Percentiles rank a stretch among this genome's conserved stretches.
Evolutionary conservation across 495 filamentous ascomycete genomes (phyloP).

Genomic region (Margaritispora aquatica): DNA sequence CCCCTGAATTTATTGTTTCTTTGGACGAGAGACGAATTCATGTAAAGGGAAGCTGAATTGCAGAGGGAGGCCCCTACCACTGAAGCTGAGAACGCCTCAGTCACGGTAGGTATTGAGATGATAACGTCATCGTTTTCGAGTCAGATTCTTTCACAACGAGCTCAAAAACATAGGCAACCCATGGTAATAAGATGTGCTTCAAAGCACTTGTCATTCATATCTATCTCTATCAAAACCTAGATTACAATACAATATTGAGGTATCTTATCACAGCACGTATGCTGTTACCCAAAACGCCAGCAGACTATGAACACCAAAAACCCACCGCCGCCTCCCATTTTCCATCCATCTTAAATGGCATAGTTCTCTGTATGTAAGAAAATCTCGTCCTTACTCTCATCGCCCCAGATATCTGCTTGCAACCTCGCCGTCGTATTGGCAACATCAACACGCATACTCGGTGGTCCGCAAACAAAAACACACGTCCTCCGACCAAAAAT

Average conservation of each 20-base stretch:
- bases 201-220: background rate
- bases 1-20: too few species aligned
- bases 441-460: slow-evolving; percentile 80
- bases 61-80: too few species aligned
- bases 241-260: background rate
- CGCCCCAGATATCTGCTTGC: slow-evolving; percentile 75
- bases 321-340: background rate
- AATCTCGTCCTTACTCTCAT: slow-evolving; percentile 76
- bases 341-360: slow-evolving; percentile 49
- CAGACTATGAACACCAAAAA: background rate
- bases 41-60: too few species aligned
- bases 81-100: too few species aligned
- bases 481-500: slow-evolving; percentile 79
- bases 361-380: slow-evolving; percentile 96
- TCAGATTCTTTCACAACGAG: too few species aligned
- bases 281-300: background rate
- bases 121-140: too few species aligned
- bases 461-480: slow-evolving; percentile 90
- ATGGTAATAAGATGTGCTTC: background rate
- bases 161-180: too few species aligned
- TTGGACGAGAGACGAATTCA: too few species aligned
- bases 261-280: background rate
- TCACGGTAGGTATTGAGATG: too few species aligned
- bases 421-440: slow-evolving; percentile 74
- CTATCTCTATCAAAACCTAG: background rate